Percentiles rank a stretch among this genome's conserved stretches.
phyloP scores from a whole-genome alignment of 768 basidiomycete species.

The Royoungia palumana region DNA sequence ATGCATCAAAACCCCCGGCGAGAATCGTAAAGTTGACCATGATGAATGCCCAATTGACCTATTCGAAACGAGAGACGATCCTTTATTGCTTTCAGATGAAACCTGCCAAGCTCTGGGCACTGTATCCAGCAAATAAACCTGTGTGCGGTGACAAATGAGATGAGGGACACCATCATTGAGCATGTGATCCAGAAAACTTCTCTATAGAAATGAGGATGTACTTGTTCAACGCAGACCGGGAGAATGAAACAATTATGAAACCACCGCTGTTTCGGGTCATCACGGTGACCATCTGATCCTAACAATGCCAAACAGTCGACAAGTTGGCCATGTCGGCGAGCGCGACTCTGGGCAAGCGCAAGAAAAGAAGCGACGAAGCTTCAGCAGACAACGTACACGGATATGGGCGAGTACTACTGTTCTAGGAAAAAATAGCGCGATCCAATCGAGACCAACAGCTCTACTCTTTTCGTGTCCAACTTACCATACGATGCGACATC shows the following conservation, averaged over 20 bases:
- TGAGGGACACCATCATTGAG: too few relatives aligned
- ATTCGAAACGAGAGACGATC: too few relatives aligned
- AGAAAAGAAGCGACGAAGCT: conserved; percentile 19
- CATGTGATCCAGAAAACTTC: too few relatives aligned
- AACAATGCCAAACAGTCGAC: conserved; percentile 10
- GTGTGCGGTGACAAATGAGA: too few relatives aligned
- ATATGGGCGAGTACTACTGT: conserved; percentile 22
- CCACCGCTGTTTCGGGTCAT: too few relatives aligned
- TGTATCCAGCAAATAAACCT: too few relatives aligned
- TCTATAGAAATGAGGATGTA: too few relatives aligned
- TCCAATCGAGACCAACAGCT: conserved; percentile 36
- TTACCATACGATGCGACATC: conserved; percentile 89
- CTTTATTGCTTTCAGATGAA: too few relatives aligned
- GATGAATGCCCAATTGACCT: neutral
- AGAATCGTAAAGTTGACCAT: conserved; percentile 72
- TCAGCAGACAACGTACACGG: neutral
- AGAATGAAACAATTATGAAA: too few relatives aligned
- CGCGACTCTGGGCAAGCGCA: conserved; percentile 26
- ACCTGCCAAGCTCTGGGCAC: too few relatives aligned
- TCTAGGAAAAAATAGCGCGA: neutral
- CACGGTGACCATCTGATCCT: too few relatives aligned
- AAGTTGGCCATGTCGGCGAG: neutral
- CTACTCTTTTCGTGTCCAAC: conserved; percentile 92
- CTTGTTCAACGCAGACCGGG: too few relatives aligned
- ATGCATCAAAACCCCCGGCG: conserved; percentile 61